Base-by-base conservation (phyloP, 1,284 basidiomycete genomes). In the Ceratobasidium sp. region DNA sequence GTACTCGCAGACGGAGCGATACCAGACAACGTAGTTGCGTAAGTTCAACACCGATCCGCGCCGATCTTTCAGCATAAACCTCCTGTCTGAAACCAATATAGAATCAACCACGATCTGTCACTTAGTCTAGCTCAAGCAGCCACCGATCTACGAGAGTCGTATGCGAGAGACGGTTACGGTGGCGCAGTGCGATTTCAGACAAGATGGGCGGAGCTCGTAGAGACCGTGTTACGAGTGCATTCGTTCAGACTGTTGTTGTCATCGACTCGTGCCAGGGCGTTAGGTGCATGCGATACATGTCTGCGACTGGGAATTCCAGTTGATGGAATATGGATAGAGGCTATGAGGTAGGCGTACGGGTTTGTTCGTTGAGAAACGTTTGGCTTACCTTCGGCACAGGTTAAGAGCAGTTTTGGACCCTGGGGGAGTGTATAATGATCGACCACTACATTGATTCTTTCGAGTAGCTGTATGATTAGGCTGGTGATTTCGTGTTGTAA, bases 21-120 rank as follows among this genome's bases (percentile, higher is more conserved):
- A 21, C 66, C 66, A 1, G 66, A 52, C 7, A 69, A 69, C 23
- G 26, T 69, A 16, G 66, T 69, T 9, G 66, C 66, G 66, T 69
- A n/a, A 69, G 66, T 57, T 32, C n/a, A 23, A 4, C 14, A 46
- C 30, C 18, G 41, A 46, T 23, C n/a, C 1, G 18, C 21, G 32
- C 58, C 30, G 41, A 61, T 28, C 23, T n/a, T n/a, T n/a, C n/a
- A n/a, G n/a, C n/a, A n/a, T n/a, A n/a, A n/a, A n/a, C n/a, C n/a
- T n/a, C n/a, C n/a, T n/a, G 35, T 44, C 38, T 69, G 54, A 44
- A 61, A 46, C n/a, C 26, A 30, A 23, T 26, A n/a, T 32, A 69
- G 66, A 11, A 69, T 69, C 43, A 69, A 69, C 43, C 66, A 69
- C 35, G 66, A 69, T 69, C 52, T 69, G 13, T 69, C 66, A 13